Conservation (phyloP, 176 grass and related monocot species). For the Aegilops longissima region DNA sequence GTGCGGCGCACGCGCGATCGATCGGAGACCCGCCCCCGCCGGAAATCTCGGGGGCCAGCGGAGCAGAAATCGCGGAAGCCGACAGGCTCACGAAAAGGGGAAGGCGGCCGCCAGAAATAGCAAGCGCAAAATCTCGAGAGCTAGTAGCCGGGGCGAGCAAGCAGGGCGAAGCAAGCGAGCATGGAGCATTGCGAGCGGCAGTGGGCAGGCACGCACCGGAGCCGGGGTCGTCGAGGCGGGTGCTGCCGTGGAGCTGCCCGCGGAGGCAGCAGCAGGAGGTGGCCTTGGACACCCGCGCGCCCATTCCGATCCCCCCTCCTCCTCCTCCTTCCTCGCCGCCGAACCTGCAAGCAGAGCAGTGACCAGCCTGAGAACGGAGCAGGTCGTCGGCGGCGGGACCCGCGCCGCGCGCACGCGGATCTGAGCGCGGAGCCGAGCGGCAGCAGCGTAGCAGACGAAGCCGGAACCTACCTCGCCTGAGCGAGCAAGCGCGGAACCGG, state of each 20-base stretch:
- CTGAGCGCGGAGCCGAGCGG: constrained; percentile 5
- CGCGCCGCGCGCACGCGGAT: constrained; percentile 24
- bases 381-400: neutral
- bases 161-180: constrained; percentile 12
- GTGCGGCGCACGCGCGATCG: neutral
- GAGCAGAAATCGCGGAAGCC: neutral
- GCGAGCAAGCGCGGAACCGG: neutral
- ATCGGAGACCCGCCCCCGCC: neutral
- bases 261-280: constrained; percentile 57
- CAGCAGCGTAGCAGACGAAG: neutral
- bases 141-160: neutral
- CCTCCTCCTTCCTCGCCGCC: constrained; percentile 6
- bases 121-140: neutral
- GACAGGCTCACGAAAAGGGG: neutral
- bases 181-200: neutral
- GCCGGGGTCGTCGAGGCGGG: constrained; percentile 40
- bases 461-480: neutral
- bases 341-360: constrained; percentile 28
- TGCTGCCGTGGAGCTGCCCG: constrained; percentile 47
- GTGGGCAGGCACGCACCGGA: constrained; percentile 35
- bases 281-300: constrained; percentile 59
- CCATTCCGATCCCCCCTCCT: constrained; percentile 65
- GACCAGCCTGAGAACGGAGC: neutral
- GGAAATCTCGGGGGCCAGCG: neutral
- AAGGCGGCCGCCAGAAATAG: neutral